Percentiles rank a stretch among this genome's conserved stretches.
Evolutionary conservation across 192 early-diverging fungal species (phyloP).

Genomic region (Pilaira anomala): DNA sequence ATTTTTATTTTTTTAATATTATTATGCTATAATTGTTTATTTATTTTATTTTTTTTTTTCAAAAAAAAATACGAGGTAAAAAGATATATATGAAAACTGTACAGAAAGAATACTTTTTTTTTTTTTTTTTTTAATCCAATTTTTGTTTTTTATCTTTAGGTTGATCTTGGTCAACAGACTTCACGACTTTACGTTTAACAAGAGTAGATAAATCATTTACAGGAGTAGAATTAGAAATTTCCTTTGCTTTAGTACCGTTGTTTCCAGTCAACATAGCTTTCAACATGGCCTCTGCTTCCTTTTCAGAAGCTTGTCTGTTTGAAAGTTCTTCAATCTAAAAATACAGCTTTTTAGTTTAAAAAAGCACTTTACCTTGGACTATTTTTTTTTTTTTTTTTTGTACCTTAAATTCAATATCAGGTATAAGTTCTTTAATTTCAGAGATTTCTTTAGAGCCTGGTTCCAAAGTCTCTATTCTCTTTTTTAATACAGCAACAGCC

Average conservation of each 20-base stretch:
- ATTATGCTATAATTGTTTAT: no score
- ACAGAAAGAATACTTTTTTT: no score
- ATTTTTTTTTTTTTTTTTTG: constrained; percentile 5
- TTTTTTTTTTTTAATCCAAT: background rate
- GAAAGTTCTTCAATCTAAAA: constrained; percentile 40
- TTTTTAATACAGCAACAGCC: constrained; percentile 53
- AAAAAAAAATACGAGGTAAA: constrained; percentile 9
- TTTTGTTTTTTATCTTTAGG: constrained; percentile 4
- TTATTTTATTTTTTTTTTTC: background rate
- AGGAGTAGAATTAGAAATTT: constrained; percentile 5
- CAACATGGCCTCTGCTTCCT: constrained; percentile 24
- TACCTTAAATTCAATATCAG: constrained; percentile 67
- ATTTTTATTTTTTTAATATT: no score
- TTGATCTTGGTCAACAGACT: background rate
- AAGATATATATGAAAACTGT: background rate
- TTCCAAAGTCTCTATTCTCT: constrained; percentile 42
- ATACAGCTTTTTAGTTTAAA: background rate
- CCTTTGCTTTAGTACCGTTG: constrained; percentile 2
- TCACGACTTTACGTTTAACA: constrained; percentile 43
- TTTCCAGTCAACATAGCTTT: constrained; percentile 11
- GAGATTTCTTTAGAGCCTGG: constrained; percentile 46
- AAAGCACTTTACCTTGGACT: background rate
- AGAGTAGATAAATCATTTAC: constrained; percentile 52
- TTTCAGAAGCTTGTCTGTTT: constrained; percentile 32
- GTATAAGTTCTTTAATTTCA: constrained; percentile 58